phyloP scores from a whole-genome alignment of 73 alveolate species.

The Halteria grandinella region DNA sequence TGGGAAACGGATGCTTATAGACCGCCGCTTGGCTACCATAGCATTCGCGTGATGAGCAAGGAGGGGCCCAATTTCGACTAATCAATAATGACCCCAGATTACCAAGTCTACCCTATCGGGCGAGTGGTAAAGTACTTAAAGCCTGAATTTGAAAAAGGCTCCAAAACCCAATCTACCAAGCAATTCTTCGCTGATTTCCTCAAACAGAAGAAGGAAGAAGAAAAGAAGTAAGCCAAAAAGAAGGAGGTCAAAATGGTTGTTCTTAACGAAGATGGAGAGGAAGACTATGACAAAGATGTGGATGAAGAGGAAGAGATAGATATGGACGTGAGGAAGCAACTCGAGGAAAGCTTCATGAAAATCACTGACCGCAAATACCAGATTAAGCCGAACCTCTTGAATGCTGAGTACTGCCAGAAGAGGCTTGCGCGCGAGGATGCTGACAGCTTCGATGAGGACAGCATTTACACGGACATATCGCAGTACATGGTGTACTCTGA shows the following conservation, averaged over 20 bases:
- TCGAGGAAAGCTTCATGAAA: slow-evolving; percentile 1
- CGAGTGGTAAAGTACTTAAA: slow-evolving; percentile 23
- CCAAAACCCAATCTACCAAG: not conserved
- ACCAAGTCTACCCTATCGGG: too few species aligned
- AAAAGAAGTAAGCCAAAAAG: not conserved
- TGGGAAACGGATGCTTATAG: slow-evolving; percentile 7
- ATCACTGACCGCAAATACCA: slow-evolving; percentile 12
- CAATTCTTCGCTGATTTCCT: slow-evolving; percentile 10
- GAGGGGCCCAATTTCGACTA: slow-evolving; percentile 57
- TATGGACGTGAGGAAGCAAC: slow-evolving; percentile 30
- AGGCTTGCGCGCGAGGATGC: slow-evolving; percentile 26
- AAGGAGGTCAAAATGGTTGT: not conserved
- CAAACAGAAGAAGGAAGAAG: not conserved
- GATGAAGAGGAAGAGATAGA: slow-evolving; percentile 23
- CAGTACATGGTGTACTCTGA: slow-evolving; percentile 78
- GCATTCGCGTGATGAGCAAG: slow-evolving; percentile 33
- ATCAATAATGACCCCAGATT: slow-evolving; percentile 30
- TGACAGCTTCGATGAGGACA: not conserved
- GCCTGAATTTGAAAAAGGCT: slow-evolving; percentile 37
- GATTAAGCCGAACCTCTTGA: not conserved
- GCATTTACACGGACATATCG: slow-evolving; percentile 23
- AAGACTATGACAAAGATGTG: too few species aligned
- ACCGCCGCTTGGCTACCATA: slow-evolving; percentile 47
- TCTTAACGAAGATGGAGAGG: slow-evolving; percentile 16
- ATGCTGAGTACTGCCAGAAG: slow-evolving; percentile 15